Conservation (phyloP, 2,329 filamentous ascomycete genomes). For the Stagonosporopsis cucurbitacearum region DNA sequence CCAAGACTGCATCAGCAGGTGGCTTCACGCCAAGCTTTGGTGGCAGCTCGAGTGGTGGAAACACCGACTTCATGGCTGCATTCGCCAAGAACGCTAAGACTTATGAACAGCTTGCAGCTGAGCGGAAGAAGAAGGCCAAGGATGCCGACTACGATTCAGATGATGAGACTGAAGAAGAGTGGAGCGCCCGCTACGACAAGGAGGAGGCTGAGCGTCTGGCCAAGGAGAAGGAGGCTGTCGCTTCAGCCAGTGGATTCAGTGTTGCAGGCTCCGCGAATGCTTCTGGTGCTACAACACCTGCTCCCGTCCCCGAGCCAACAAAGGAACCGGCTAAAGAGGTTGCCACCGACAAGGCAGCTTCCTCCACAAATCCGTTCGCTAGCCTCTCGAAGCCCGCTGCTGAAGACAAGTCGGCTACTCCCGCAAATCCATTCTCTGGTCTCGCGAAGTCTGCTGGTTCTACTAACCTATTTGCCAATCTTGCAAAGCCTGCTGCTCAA, state of each 20-base stretch:
- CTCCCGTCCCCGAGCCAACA: background rate
- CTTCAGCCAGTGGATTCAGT: conserved; percentile 31
- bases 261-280: conserved; percentile 17
- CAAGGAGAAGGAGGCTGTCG: conserved; percentile 33
- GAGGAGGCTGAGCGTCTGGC: conserved; percentile 39
- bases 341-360: conserved; percentile 16
- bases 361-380: conserved; percentile 23
- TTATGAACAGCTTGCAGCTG: conserved; percentile 40
- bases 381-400: conserved; percentile 10
- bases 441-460: conserved; percentile 11
- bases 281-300: conserved; percentile 10
- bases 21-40: conserved; percentile 24
- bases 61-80: conserved; percentile 33
- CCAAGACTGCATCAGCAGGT: conserved; percentile 6
- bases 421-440: conserved; percentile 10
- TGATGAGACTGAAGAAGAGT: conserved; percentile 44
- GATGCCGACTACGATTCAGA: conserved; percentile 47
- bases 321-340: conserved; percentile 1
- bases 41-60: conserved; percentile 20
- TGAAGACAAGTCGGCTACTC: conserved; percentile 17
- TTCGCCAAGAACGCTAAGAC: conserved; percentile 43
- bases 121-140: conserved; percentile 46
- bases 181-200: conserved; percentile 41
- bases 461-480: conserved; percentile 12
- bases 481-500: too few species aligned